These are phyloP conservation scores for Mrakiaceae sp. DNA, from an alignment of 1,284 basidiomycete species.

Conservation along the genomic window DNA sequence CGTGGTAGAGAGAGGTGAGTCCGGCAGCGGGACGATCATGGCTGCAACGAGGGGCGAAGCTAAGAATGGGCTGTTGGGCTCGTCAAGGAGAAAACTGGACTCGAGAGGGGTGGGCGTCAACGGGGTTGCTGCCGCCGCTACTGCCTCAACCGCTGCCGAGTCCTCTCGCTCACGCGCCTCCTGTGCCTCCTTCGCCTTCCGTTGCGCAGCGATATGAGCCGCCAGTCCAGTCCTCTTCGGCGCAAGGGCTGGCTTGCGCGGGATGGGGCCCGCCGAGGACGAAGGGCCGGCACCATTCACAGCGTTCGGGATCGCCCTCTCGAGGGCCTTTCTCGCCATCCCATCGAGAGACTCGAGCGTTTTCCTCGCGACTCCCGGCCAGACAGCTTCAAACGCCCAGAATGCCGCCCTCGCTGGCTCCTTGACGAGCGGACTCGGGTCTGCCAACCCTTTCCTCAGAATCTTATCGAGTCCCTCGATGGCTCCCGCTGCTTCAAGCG, in stretches of 20 bases:
- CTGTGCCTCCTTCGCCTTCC: neutral
- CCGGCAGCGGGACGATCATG: neutral
- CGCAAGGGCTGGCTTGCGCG: constrained; percentile 31
- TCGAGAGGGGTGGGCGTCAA: neutral
- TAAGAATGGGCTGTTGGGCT: neutral
- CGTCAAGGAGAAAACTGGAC: neutral
- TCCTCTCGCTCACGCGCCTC: neutral
- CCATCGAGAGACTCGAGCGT: constrained; percentile 62
- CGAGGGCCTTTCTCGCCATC: constrained; percentile 65
- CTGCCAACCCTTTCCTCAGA: constrained; percentile 59
- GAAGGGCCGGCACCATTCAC: constrained; percentile 36
- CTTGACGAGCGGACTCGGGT: constrained; percentile 68
- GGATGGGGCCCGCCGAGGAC: constrained; percentile 32
- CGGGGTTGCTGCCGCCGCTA: neutral
- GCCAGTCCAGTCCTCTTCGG: neutral
- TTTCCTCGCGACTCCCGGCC: constrained; percentile 53
- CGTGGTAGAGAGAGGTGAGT: neutral
- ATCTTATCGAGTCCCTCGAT: constrained; percentile 59
- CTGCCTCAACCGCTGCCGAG: neutral
- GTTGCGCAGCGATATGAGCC: neutral
- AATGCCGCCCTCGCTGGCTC: constrained; percentile 63
- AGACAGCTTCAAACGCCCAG: constrained; percentile 68
- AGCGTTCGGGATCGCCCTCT: constrained; percentile 59
- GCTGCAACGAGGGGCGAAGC: no score
- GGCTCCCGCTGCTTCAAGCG: constrained; percentile 55